phyloP scores from a whole-genome alignment of 768 basidiomycete genomes.

The Mrakia blollopis region DNA sequence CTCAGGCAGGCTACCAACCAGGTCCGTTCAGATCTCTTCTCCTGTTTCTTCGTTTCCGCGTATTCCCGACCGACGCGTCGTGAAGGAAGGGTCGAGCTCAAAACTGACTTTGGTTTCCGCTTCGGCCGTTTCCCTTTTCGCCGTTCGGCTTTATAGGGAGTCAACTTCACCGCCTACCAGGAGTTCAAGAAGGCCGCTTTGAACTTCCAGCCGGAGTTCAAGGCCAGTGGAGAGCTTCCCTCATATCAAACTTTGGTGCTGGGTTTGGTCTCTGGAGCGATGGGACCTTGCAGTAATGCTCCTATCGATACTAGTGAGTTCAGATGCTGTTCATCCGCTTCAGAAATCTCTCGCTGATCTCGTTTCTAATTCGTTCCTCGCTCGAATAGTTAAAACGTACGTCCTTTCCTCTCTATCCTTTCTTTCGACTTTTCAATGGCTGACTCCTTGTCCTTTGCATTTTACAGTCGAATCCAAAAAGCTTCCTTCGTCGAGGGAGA shows the following conservation, averaged over 20 bases:
- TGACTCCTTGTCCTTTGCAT: constrained; percentile 21
- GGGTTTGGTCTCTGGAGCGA: constrained; percentile 91
- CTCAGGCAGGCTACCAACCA: constrained; percentile 96
- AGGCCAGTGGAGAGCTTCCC: constrained; percentile 59
- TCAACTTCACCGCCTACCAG: constrained; percentile 94
- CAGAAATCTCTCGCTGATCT: neutral
- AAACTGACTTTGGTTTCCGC: neutral
- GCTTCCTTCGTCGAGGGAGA: constrained; percentile 66
- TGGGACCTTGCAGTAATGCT: constrained; percentile 98
- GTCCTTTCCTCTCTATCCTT: neutral
- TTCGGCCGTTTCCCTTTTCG: neutral
- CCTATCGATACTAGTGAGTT: constrained; percentile 50
- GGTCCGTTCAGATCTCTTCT: constrained; percentile 49
- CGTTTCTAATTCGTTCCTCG: neutral
- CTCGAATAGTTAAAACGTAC: constrained; percentile 20
- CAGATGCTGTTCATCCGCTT: neutral
- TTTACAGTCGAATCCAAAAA: constrained; percentile 69
- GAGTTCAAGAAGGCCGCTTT: constrained; percentile 85
- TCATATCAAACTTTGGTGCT: constrained; percentile 94
- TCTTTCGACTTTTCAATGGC: neutral
- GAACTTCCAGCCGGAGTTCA: constrained; percentile 66
- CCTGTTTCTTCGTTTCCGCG: neutral
- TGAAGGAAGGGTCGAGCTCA: neutral
- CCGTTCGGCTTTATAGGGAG: constrained; percentile 52
- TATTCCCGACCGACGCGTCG: too few species aligned